Percentiles rank a stretch among this genome's conserved stretches.
Conservation (phyloP, 2,329 filamentous ascomycete genomes). For the Penicillium carneum region DNA sequence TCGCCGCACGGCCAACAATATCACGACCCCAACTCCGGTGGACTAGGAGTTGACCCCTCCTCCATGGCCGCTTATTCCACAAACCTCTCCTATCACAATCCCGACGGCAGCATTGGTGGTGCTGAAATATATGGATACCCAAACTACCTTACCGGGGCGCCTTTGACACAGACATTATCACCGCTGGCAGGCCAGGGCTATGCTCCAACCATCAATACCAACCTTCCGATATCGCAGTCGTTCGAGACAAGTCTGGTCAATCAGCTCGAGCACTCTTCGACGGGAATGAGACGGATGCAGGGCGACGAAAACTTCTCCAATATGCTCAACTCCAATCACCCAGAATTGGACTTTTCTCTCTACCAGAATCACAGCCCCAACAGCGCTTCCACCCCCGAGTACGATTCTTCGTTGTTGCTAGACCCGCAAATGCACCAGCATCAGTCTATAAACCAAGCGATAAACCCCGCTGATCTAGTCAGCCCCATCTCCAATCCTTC, state of each 20-base stretch:
- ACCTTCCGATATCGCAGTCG: slow-evolving; percentile 45
- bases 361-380: slow-evolving; percentile 47
- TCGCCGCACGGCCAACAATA: slow-evolving; percentile 53
- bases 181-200: slow-evolving; percentile 45
- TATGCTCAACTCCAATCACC: slow-evolving; percentile 49
- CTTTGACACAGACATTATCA: slow-evolving; percentile 41
- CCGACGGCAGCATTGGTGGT: slow-evolving; percentile 35
- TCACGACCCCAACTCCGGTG: slow-evolving; percentile 41
- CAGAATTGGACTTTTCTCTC: slow-evolving; percentile 51
- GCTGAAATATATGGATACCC: slow-evolving; percentile 48
- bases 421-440: slow-evolving; percentile 51
- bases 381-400: slow-evolving; percentile 43
- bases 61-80: slow-evolving; percentile 47
- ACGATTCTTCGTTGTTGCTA: slow-evolving; percentile 50
- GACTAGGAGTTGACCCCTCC: slow-evolving; percentile 49
- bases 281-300: slow-evolving; percentile 38
- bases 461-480: slow-evolving; percentile 58
- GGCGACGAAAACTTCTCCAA: slow-evolving; percentile 50
- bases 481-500: slow-evolving; percentile 59
- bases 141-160: slow-evolving; percentile 45
- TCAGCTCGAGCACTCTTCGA: slow-evolving; percentile 45
- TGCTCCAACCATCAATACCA: slow-evolving; percentile 34
- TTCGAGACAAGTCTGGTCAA: slow-evolving; percentile 49
- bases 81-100: slow-evolving; percentile 43
- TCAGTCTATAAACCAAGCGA: slow-evolving; percentile 49